Evolutionary conservation across 2,329 filamentous ascomycete species (phyloP), one percentile per base, ranked within the genome.

Genomic region (Penicillium sp.): DNA sequence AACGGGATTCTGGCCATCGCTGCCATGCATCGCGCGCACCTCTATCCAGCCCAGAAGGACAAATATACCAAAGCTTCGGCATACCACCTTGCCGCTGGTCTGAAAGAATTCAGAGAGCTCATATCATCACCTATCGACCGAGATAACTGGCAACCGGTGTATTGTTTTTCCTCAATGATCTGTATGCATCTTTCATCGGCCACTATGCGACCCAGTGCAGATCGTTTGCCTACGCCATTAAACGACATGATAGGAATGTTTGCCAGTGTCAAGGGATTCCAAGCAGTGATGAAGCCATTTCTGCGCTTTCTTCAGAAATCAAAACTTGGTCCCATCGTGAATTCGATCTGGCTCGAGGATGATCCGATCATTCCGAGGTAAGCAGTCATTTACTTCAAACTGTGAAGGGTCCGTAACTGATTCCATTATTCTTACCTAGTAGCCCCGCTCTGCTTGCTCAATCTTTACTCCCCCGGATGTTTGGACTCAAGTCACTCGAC

Each of bases 1-100:
- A 65, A 70, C 29, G 67, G 65, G 2, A 39, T 71, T 9, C 57
- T 71, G 45, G 67, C 67, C n/a, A 58, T 69, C 18, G 55, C 67
- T 3, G 68, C 68, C 1, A 48, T 69, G 8, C 68, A 71, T 46
- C 52, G 56, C 23, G 47, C 55, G 13, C 57, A 43, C 29, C 54
- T 63, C 9, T 56, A 53, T 13, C 44, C 57, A 15, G 36, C 28
- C 1, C 49, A 59, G 34, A 61, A 51, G 33, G 51, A 54, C 15
- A 54, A 49, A 16, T 56, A 56, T 28, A 38, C 47, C 47, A 61
- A 61, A 26, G 54, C 58, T 1, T 52, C 56, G 6, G 49, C 58
- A 6, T 57, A 57, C 46, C 58, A 62, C 42, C 48, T 61, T 21
- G 54, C 58, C 1, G 51, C 45, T 2, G 60, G 58, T 2, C 9